Conservation (phyloP, 805 yeast species). For the Clavispora asparagi region DNA sequence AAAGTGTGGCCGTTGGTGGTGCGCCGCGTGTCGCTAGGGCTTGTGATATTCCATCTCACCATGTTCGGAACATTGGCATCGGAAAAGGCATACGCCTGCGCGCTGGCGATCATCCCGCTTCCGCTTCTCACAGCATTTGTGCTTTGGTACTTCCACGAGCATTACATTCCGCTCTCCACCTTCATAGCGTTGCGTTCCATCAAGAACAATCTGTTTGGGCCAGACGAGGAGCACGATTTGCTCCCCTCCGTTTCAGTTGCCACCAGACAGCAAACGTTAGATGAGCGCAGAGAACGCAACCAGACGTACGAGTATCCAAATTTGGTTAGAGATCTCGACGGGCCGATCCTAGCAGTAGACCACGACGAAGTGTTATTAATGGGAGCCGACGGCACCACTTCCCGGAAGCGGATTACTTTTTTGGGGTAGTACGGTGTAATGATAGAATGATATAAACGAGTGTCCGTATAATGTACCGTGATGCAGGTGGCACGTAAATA, state of each 20-base stretch:
- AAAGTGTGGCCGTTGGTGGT: conserved; percentile 92
- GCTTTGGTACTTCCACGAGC: conserved; percentile 76
- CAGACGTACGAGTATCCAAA: conserved; percentile 77
- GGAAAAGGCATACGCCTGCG: conserved; percentile 72
- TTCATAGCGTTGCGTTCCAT: conserved; percentile 87
- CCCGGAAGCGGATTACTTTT: conserved; percentile 16
- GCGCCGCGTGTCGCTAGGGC: conserved; percentile 75
- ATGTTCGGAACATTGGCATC: conserved; percentile 88
- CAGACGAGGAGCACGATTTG: conserved; percentile 18
- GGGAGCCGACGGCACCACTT: conserved; percentile 24
- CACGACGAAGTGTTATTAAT: conserved; percentile 34
- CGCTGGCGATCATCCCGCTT: conserved; percentile 68
- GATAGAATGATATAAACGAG: no score
- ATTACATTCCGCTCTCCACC: conserved; percentile 72
- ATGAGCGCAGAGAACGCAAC: conserved; percentile 68
- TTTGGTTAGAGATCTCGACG: conserved; percentile 64
- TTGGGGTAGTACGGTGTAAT: not conserved
- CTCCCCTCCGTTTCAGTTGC: not conserved
- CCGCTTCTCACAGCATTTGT: conserved; percentile 64
- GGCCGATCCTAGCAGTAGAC: conserved; percentile 77
- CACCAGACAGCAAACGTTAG: conserved; percentile 50
- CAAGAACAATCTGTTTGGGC: conserved; percentile 33
- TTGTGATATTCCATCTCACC: conserved; percentile 79
- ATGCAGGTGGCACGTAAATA: no score
- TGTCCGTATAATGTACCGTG: no score